Percentiles rank a stretch among this genome's conserved stretches.
These are phyloP conservation scores for Pistacia integerrima DNA, from an alignment of 345 rosid genomes.

Conservation along the genomic window DNA sequence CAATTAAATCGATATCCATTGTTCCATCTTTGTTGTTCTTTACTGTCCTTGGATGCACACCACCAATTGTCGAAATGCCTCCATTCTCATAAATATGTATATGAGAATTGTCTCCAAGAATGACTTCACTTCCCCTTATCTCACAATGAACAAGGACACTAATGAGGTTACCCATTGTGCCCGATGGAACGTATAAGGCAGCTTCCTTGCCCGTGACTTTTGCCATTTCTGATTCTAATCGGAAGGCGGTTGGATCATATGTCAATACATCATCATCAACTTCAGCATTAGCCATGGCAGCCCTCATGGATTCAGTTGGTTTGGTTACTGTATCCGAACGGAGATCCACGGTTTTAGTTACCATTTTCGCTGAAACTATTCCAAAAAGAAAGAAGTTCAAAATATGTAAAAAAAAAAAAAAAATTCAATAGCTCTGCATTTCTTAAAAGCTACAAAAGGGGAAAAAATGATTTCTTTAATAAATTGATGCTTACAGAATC, in stretches of 20 bases:
- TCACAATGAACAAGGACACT: conserved; percentile 93
- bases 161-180: conserved; percentile 93
- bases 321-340: conserved; percentile 91
- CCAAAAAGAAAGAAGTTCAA: background rate
- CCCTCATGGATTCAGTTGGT: conserved; percentile 90
- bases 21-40: conserved; percentile 85
- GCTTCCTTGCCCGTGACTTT: conserved; percentile 83
- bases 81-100: conserved; percentile 86
- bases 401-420: no score
- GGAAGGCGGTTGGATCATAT: conserved; percentile 66
- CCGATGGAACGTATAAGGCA: conserved; percentile 86
- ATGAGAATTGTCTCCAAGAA: conserved; percentile 85
- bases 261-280: conserved; percentile 89
- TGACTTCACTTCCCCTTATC: conserved; percentile 87
- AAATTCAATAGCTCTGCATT: background rate
- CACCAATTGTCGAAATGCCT: conserved; percentile 81
- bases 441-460: background rate
- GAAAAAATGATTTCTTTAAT: background rate
- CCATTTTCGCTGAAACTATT: conserved; percentile 46
- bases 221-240: conserved; percentile 70
- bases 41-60: conserved; percentile 84
- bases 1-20: conserved; percentile 68
- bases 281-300: conserved; percentile 86
- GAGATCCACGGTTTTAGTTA: conserved; percentile 77
- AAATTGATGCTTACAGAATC: conserved; percentile 17